These are phyloP conservation scores for Ascochyta lentis DNA, from an alignment of 2,329 filamentous ascomycete genomes.

Conservation along the genomic window DNA sequence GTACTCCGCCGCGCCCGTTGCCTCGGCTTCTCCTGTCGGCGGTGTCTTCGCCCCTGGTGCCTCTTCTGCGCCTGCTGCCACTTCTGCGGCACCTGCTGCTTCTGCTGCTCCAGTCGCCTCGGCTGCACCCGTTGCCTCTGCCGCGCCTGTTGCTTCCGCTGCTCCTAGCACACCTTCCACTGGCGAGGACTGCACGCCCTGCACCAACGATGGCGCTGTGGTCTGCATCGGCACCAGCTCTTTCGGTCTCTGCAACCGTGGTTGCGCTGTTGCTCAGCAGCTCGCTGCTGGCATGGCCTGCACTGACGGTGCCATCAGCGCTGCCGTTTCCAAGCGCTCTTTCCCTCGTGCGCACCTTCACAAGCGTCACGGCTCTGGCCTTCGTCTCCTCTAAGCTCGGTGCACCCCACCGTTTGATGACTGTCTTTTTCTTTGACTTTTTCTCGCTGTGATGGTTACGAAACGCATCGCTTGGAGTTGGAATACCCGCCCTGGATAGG, in stretches of 20 bases:
- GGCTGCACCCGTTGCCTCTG: constrained; percentile 19
- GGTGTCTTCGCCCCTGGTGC: constrained; percentile 33
- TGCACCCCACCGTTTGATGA: constrained; percentile 4
- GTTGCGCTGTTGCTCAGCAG: constrained; percentile 50
- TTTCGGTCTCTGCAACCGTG: constrained; percentile 55
- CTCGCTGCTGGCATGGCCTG: constrained; percentile 54
- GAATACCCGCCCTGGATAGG: constrained; percentile 18
- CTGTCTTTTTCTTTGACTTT: constrained; percentile 9
- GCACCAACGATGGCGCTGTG: constrained; percentile 50
- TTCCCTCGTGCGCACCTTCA: constrained; percentile 39
- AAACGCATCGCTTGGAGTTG: constrained; percentile 36
- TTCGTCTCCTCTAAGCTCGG: constrained; percentile 29
- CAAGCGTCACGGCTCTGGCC: constrained; percentile 35
- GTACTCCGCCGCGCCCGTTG: constrained; percentile 11
- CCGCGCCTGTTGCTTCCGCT: constrained; percentile 16
- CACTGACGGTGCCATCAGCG: constrained; percentile 39
- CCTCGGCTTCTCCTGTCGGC: constrained; percentile 11
- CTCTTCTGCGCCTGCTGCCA: constrained; percentile 32
- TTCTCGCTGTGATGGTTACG: constrained; percentile 16
- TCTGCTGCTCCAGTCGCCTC: constrained; percentile 1
- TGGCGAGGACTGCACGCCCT: constrained; percentile 39
- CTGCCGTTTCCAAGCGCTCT: constrained; percentile 24
- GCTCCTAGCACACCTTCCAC: constrained; percentile 14
- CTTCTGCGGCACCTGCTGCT: constrained; percentile 2
- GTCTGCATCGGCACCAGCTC: constrained; percentile 53